Evolutionary conservation across 495 filamentous ascomycete species (phyloP).

Genomic region (Penicillium cinerascens): DNA sequence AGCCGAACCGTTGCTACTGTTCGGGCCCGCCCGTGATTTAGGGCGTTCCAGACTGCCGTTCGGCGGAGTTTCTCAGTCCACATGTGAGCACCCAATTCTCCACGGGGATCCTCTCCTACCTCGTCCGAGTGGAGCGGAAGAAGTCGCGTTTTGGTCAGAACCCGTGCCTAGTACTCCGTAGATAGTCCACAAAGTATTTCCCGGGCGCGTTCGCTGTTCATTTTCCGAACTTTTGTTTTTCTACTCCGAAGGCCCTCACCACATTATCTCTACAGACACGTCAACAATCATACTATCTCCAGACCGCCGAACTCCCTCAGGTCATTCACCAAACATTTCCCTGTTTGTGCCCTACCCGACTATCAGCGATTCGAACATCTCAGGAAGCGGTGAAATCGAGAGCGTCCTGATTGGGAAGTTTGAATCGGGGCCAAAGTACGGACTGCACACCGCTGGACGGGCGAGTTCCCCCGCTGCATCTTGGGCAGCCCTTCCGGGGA

Average conservation of each 20-base stretch:
- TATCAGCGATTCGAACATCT: not conserved
- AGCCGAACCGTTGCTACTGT: not conserved
- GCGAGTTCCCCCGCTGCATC: slow-evolving; percentile 11
- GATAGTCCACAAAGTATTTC: not conserved
- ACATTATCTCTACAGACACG: not conserved
- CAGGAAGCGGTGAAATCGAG: slow-evolving; percentile 15
- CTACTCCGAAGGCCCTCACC: too few species aligned
- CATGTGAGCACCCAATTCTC: not conserved
- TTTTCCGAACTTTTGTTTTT: not conserved
- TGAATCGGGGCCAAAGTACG: not conserved
- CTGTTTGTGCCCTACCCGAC: not conserved
- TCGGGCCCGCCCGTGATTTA: not conserved
- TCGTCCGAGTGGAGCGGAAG: slow-evolving; percentile 1
- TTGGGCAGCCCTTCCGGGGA: slow-evolving; percentile 14
- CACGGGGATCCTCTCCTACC: not conserved
- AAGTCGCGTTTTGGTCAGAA: not conserved
- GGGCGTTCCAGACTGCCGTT: not conserved
- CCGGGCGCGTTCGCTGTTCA: not conserved
- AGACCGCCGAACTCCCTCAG: slow-evolving; percentile 7
- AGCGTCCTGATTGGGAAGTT: slow-evolving; percentile 7
- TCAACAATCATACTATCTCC: not conserved
- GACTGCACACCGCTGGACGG: not conserved
- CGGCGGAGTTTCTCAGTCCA: not conserved
- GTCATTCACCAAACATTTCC: slow-evolving; percentile 1
- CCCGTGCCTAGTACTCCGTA: too few species aligned